Evolutionary conservation across 163 green algal genomes (phyloP), one percentile per base, ranked within the genome.

Genomic region (Volvox carteri): DNA sequence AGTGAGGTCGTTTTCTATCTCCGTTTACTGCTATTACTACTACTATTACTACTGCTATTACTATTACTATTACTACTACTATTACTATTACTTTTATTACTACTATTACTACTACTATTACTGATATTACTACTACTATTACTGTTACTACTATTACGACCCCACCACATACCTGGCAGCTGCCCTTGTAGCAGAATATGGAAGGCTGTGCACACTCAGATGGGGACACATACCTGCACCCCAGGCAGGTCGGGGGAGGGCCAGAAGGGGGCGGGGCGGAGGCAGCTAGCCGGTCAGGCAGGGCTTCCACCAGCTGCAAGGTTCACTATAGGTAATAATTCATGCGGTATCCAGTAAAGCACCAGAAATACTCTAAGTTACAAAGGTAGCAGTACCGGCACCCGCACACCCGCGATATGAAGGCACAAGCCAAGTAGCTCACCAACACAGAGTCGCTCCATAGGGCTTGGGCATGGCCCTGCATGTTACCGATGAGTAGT

Each of bases 141-240:
- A 11, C 6, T 18, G 18, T 23, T 35, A 37, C 19, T 12, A 52
- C 16, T 16, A 30, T 52, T 68, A 37, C 9, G 58, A 68, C 9
- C 58, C 9, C 19, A n/a, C 5, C 6, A 35, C 76, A 44, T 58
- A 85, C 78, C 65, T 87, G 80, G 80, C 65, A 79, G 23, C 21
- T 16, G 33, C 33, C 44, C 6, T 79, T 77, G 60, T 86, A 67
- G 44, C 79, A 86, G 60, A 86, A 86, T 8, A 41, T 25, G 25
- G 42, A 67, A 1, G 79, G 62, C 28, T 6, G 21, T 35, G 60
- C n/a, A 42, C 79, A 86, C 2, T 6, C 1, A 9, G 56, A 35
- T 11, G 4, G 9, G 12, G 41, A 21, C 42, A 86, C 42, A 41
- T 48, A 58, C 79, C 79, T 78, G 42, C 7, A 30, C 35, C 35